These are phyloP conservation scores for Cladosporium sp. DNA, from an alignment of 2,329 filamentous ascomycete species.

Conservation along the genomic window DNA sequence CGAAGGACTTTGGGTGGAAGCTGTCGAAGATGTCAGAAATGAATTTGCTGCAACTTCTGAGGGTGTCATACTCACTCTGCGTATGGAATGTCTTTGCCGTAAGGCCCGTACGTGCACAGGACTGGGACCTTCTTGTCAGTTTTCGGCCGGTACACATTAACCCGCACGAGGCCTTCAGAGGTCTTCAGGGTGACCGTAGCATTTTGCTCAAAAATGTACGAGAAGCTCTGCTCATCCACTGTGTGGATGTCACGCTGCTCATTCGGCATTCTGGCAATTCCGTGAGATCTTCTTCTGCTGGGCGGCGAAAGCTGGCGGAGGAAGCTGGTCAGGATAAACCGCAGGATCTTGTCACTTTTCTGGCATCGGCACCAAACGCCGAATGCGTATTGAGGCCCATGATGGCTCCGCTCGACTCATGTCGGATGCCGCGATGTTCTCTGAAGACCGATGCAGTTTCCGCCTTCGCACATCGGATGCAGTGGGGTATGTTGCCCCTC, in stretches of 20 bases:
- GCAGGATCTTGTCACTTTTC: too few species aligned
- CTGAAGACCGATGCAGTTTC: too few species aligned
- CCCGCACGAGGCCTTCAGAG: constrained; percentile 25
- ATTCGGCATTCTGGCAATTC: constrained; percentile 25
- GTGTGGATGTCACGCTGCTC: constrained; percentile 26
- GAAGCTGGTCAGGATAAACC: too few species aligned
- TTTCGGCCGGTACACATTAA: constrained; percentile 31
- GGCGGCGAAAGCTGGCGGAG: too few species aligned
- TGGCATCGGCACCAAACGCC: too few species aligned
- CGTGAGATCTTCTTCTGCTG: neutral
- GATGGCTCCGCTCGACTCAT: too few species aligned
- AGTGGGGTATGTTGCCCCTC: too few species aligned
- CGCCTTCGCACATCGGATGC: too few species aligned
- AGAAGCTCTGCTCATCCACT: constrained; percentile 25
- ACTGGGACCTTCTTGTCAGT: constrained; percentile 47
- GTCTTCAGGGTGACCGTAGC: constrained; percentile 25
- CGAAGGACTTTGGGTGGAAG: constrained; percentile 47
- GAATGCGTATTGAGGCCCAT: too few species aligned
- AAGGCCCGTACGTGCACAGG: constrained; percentile 65
- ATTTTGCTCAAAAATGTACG: constrained; percentile 31
- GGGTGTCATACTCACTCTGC: constrained; percentile 36
- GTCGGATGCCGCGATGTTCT: too few species aligned
- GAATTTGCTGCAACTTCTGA: neutral
- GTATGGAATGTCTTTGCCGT: constrained; percentile 67
- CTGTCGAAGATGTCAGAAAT: constrained; percentile 18